Conservation (phyloP, 495 filamentous ascomycete species). For the Penicillium goetzii region DNA sequence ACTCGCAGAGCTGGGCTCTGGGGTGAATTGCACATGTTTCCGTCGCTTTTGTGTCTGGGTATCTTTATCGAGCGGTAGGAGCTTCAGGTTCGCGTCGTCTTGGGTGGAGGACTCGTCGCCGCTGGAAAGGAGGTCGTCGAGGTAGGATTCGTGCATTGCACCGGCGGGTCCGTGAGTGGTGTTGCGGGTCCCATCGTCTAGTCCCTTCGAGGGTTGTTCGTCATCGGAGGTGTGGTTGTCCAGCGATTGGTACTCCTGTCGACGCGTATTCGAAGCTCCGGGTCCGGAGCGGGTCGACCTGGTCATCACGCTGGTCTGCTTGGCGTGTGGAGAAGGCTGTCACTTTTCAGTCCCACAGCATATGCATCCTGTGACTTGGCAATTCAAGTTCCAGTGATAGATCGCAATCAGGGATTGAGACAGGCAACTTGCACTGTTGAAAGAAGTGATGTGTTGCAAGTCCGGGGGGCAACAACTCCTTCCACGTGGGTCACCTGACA, state of each 20-base stretch:
- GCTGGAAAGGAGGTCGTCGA: constrained; percentile 15
- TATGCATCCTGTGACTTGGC: not conserved
- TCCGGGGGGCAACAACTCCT: not conserved
- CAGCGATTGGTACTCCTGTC: constrained; percentile 18
- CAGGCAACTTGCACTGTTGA: not conserved
- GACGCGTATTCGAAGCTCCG: constrained; percentile 12
- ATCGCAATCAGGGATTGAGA: not conserved
- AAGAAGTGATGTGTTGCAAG: not conserved
- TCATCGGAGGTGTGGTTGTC: constrained; percentile 10
- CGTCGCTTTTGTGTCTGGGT: not conserved
- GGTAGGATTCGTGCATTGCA: not conserved
- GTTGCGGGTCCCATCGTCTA: not conserved
- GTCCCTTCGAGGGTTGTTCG: not conserved
- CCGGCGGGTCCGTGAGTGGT: not conserved
- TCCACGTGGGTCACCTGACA: constrained; percentile 5
- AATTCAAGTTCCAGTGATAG: not conserved
- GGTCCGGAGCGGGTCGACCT: constrained; percentile 8
- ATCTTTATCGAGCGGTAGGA: constrained; percentile 17
- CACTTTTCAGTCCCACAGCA: constrained; percentile 1
- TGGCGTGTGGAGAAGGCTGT: constrained; percentile 6
- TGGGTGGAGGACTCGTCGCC: constrained; percentile 22
- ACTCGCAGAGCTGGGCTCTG: constrained; percentile 5
- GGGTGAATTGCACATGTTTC: not conserved
- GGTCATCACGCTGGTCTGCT: constrained; percentile 19
- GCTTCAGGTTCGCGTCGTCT: constrained; percentile 25